phyloP scores from a whole-genome alignment of 106 monocot species.

The Platanthera guangdongensis region DNA sequence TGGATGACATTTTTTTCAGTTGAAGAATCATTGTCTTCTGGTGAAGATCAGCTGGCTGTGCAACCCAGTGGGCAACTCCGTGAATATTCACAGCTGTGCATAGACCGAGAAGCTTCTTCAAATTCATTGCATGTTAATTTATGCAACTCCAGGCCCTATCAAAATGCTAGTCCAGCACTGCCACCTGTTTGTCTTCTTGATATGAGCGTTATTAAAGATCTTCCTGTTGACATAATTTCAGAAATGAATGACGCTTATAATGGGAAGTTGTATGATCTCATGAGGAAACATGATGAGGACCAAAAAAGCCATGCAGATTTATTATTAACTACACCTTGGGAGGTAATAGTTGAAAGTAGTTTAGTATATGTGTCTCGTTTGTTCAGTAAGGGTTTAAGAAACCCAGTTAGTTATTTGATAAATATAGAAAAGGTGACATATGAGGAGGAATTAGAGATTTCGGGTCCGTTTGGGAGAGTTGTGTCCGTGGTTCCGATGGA shows the following conservation, averaged over 20 bases:
- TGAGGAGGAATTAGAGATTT: neutral
- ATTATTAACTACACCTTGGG: neutral
- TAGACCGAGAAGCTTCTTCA: neutral
- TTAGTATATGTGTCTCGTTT: neutral
- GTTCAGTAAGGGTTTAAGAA: neutral
- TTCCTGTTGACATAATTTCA: conserved; percentile 75
- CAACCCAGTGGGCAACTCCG: neutral
- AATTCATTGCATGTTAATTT: conserved; percentile 12
- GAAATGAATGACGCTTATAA: conserved; percentile 76
- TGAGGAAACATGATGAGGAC: conserved; percentile 23
- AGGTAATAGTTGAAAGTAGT: neutral
- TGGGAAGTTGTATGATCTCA: conserved; percentile 46
- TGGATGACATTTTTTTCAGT: neutral
- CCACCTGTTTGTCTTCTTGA: conserved; percentile 68
- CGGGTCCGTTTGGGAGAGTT: too few relatives aligned
- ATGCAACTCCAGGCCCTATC: conserved; percentile 10
- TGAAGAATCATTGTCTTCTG: conserved; percentile 1
- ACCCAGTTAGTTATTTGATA: neutral
- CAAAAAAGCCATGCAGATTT: neutral
- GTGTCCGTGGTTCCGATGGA: too few relatives aligned
- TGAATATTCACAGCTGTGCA: neutral
- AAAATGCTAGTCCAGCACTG: conserved; percentile 18
- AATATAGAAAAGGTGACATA: neutral
- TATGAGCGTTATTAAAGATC: conserved; percentile 60
- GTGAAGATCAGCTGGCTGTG: neutral